Base-by-base conservation (phyloP, 306 rosid species). In the Cicer arietinum region DNA sequence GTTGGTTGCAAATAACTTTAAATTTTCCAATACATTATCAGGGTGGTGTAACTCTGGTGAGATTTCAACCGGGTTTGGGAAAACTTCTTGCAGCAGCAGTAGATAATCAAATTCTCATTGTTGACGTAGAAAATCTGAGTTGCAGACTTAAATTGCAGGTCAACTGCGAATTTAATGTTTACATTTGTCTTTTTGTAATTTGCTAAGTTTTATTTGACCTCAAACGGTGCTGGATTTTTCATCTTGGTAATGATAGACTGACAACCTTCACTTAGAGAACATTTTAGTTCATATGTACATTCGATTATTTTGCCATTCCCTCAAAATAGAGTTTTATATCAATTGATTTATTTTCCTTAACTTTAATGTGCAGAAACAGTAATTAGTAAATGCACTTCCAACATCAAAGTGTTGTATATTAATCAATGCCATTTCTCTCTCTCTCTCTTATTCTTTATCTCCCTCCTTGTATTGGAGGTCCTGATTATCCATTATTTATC, bases 61-160 rank as follows among this genome's bases (percentile, higher is more conserved):
- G 98, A 86, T 93, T 93, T 84, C 97, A 89, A 82, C 96, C 98
- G 75, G 25, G 71, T 75, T 54, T 66, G 45, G 97, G 97, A 75
- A 89, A 85, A 80, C 80, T 84, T 72, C 90, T 93, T 60, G 97
- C 97, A 9, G 91, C 94, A 13, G 90, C 89, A 6, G 80, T 53
- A 8, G 90, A 89, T 50, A 84, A 84, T 82, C 12, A 13, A 6
- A 80, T 89, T 11, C 86, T 93, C 79, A 68, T 93, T 57, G 22
- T 88, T 67, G 97, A 93, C 50, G 83, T 82, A 20, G 97, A 93
- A 69, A 85, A 87, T 73, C 87, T 69, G 75, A 64, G 68, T 53
- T 83, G 91, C 84, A 71, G 67, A 67, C 58, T 74, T 50, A 88
- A 88, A 60, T 77, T 89, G 70, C 84, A 85, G 97, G 96, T 89